These are phyloP conservation scores for Trametes polyzona DNA, from an alignment of 1,284 basidiomycete species.

Conservation along the genomic window DNA sequence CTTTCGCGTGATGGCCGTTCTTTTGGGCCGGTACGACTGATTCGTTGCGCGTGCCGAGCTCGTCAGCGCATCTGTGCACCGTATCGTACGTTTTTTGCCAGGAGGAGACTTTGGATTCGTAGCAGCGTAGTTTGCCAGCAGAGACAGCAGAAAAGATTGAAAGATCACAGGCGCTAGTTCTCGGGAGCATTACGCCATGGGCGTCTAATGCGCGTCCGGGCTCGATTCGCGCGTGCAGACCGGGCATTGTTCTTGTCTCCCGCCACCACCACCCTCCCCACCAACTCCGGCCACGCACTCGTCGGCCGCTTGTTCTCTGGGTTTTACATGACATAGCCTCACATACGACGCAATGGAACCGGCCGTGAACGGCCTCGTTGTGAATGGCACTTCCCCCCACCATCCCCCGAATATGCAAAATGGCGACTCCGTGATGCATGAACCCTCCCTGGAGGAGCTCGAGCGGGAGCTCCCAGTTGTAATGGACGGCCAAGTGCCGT, in stretches of 20 bases:
- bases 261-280: not conserved
- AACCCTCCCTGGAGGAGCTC: constrained; percentile 60
- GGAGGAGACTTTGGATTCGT: too few relatives aligned
- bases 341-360: constrained; percentile 17
- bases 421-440: constrained; percentile 38
- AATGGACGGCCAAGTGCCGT: constrained; percentile 71
- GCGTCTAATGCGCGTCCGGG: constrained; percentile 2
- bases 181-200: not conserved
- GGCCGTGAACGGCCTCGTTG: constrained; percentile 24
- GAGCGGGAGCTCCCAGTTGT: constrained; percentile 80
- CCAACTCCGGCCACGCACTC: not conserved
- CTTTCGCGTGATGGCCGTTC: too few relatives aligned
- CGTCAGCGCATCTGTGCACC: too few relatives aligned
- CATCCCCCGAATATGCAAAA: constrained; percentile 6
- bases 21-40: too few relatives aligned
- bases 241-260: constrained; percentile 9
- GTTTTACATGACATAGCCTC: constrained; percentile 16
- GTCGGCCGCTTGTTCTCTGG: not conserved
- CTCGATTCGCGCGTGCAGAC: not conserved
- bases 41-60: too few relatives aligned
- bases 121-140: not conserved
- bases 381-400: constrained; percentile 16
- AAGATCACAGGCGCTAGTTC: not conserved
- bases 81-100: too few relatives aligned
- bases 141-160: not conserved